phyloP scores from a whole-genome alignment of 2,329 filamentous ascomycete species.

The Tolypocladium endophyticum region DNA sequence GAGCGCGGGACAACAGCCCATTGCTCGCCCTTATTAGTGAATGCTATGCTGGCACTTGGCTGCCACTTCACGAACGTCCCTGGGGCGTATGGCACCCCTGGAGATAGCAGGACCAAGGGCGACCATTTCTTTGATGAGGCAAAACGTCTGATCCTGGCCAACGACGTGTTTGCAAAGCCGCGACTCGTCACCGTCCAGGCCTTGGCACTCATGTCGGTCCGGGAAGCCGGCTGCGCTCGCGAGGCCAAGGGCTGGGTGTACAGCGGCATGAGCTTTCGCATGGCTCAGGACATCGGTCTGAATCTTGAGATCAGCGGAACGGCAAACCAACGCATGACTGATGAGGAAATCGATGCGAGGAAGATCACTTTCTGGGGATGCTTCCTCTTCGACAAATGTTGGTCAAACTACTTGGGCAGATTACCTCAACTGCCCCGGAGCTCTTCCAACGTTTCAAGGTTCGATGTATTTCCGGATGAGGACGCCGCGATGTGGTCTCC shows the following conservation, averaged over 20 bases:
- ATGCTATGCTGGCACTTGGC: slow-evolving; percentile 84
- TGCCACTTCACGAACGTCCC: slow-evolving; percentile 81
- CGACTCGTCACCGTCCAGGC: slow-evolving; percentile 86
- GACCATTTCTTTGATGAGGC: slow-evolving; percentile 95
- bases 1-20: slow-evolving; percentile 51
- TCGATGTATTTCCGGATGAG: slow-evolving; percentile 83
- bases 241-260: slow-evolving; percentile 98
- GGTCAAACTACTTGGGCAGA: slow-evolving; percentile 93
- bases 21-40: slow-evolving; percentile 83
- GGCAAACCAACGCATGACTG: slow-evolving; percentile 51
- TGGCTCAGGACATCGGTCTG: slow-evolving; percentile 89
- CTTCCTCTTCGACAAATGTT: slow-evolving; percentile 97
- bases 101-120: slow-evolving; percentile 76
- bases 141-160: slow-evolving; percentile 77
- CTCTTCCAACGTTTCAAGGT: slow-evolving; percentile 75
- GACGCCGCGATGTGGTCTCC: slow-evolving; percentile 80
- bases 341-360: slow-evolving; percentile 80
- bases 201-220: slow-evolving; percentile 86
- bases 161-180: slow-evolving; percentile 88
- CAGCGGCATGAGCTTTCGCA: slow-evolving; percentile 95
- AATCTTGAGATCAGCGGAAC: slow-evolving; percentile 71
- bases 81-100: slow-evolving; percentile 58
- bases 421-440: slow-evolving; percentile 75
- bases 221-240: slow-evolving; percentile 86
- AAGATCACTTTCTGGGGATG: slow-evolving; percentile 96